Base-by-base conservation (phyloP, 306 rosid species). In the Vicia villosa region DNA sequence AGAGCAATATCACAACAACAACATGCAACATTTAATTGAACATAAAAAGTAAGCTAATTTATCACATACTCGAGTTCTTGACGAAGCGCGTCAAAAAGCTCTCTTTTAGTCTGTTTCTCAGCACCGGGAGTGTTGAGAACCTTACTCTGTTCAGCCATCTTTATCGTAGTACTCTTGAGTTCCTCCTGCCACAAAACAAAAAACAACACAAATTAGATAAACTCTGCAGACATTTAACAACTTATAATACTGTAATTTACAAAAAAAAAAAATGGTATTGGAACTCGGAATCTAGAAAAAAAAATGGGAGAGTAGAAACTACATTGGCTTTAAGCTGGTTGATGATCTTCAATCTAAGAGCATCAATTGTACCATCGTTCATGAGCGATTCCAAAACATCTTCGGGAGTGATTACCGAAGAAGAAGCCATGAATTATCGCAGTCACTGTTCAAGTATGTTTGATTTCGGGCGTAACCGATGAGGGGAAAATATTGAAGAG, bases 251-350 rank as follows among this genome's bases (percentile, higher is more conserved):
- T 49, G n/a, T 24, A 66, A 64, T 46, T 55, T 45, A 6, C 10
- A 30, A 5, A 4, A 34, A 34, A 26, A 28, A 20, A 6, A 0
- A 36, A 0, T 49, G 12, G 13, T 10, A 21, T n/a, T 24, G 21
- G 13, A 46, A 77, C 5, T 69, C 16, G 17, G 24, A 43, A 38
- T 16, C 10, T 0, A 38, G 11, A 12, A 34, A 17, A 74, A 78
- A 10, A 2, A 34, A 1, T 34, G 9, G 24, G 37, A 28, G 15
- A 13, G 28, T 7, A 28, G 74, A 38, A 59, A 32, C 30, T 79
- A 91, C 99, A 74, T 94, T 94, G 86, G 96, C 95, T 82, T 94
- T 94, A 78, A 94, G 99, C 86, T 88, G 97, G 68, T 88, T 94
- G 82, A 91, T 94, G 89, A 91, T 94, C 97, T 91, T 94, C 84